Evolutionary conservation across 208 protist genomes (phyloP).

Genomic region (Leishmania mexicana): DNA sequence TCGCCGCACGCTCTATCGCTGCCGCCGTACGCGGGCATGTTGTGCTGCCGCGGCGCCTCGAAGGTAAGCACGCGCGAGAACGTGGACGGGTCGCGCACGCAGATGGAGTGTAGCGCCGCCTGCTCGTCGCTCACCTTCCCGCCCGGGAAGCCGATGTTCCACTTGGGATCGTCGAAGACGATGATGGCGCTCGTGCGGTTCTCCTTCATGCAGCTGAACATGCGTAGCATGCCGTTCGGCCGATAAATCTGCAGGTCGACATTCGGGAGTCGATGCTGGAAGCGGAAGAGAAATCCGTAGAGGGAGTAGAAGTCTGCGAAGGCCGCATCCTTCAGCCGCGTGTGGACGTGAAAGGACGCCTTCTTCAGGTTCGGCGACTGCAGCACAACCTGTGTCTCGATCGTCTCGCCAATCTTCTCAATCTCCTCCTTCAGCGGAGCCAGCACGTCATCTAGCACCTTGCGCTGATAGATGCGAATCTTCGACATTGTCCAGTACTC

Average conservation of each 20-base stretch:
- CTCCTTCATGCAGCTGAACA: slow-evolving; percentile 90
- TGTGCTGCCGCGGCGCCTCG: slow-evolving; percentile 42
- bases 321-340: slow-evolving; percentile 80
- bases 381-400: slow-evolving; percentile 82
- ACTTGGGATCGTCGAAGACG: slow-evolving; percentile 72
- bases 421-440: slow-evolving; percentile 65
- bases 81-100: slow-evolving; percentile 64
- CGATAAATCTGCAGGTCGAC: slow-evolving; percentile 90
- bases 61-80: slow-evolving; percentile 73
- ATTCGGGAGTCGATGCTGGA: slow-evolving; percentile 69
- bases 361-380: slow-evolving; percentile 92
- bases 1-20: background rate
- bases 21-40: slow-evolving; percentile 9
- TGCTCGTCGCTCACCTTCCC: slow-evolving; percentile 66
- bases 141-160: slow-evolving; percentile 77
- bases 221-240: slow-evolving; percentile 84
- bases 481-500: slow-evolving; percentile 84
- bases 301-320: slow-evolving; percentile 87
- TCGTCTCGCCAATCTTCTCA: slow-evolving; percentile 71
- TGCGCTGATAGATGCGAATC: slow-evolving; percentile 73
- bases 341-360: slow-evolving; percentile 89
- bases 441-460: slow-evolving; percentile 70
- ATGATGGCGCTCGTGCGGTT: slow-evolving; percentile 87
- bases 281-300: slow-evolving; percentile 72
- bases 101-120: slow-evolving; percentile 80